These are phyloP conservation scores for Boletus sensibilis DNA, from an alignment of 768 basidiomycete species.

Conservation along the genomic window DNA sequence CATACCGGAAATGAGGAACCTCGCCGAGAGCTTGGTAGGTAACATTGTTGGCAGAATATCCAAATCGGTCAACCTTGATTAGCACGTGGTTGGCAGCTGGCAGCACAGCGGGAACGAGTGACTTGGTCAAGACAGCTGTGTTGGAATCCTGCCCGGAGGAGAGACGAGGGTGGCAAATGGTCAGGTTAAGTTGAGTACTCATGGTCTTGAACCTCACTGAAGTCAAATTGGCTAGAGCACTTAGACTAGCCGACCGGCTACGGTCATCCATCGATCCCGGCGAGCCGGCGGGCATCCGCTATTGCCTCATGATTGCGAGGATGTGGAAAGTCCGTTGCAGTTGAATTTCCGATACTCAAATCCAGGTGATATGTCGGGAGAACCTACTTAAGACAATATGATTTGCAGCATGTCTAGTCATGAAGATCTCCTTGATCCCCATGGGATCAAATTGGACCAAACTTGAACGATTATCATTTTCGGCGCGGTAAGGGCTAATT, in stretches of 20 bases:
- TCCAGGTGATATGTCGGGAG: not conserved
- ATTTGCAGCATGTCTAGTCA: not conserved
- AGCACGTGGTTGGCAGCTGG: constrained; percentile 51
- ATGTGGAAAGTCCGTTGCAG: not conserved
- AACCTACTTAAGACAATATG: not conserved
- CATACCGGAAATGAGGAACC: constrained; percentile 39
- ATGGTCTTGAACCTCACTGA: constrained; percentile 2
- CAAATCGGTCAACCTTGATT: constrained; percentile 62
- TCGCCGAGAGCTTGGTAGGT: constrained; percentile 63
- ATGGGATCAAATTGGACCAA: not conserved
- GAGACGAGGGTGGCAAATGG: constrained; percentile 40
- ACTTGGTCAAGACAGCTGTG: constrained; percentile 29
- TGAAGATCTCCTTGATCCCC: too few relatives aligned
- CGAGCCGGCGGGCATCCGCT: not conserved
- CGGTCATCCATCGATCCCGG: too few relatives aligned
- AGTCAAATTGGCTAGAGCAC: not conserved
- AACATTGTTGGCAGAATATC: constrained; percentile 70
- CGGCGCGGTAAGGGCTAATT: not conserved
- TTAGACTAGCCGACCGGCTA: not conserved
- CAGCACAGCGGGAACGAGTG: constrained; percentile 14
- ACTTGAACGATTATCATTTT: not conserved
- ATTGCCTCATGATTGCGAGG: not conserved
- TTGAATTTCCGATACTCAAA: not conserved
- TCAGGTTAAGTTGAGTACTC: constrained; percentile 27
- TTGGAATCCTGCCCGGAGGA: constrained; percentile 35